phyloP scores from a whole-genome alignment of 1,284 basidiomycete genomes.

The Tremellales sp. region DNA sequence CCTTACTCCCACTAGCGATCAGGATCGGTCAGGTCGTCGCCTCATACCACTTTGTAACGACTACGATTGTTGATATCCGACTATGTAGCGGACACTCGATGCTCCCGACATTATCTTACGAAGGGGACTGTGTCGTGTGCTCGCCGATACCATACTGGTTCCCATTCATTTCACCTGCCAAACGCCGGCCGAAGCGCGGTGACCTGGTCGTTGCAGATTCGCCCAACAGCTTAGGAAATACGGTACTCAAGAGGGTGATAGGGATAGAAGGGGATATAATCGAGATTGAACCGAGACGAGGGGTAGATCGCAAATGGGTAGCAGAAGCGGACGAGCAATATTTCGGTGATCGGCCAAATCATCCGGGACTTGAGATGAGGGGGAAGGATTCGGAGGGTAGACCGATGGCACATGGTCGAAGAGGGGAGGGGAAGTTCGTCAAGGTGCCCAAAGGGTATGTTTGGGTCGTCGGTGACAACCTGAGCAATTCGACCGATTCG shows the following conservation, averaged over 20 bases:
- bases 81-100: constrained; percentile 68
- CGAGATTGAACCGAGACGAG: constrained; percentile 66
- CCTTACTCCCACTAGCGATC: constrained; percentile 17
- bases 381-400: constrained; percentile 8
- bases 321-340: constrained; percentile 10
- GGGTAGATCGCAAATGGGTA: constrained; percentile 27
- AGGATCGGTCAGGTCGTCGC: constrained; percentile 31
- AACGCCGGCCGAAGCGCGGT: constrained; percentile 57
- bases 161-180: constrained; percentile 7
- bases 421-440: constrained; percentile 59
- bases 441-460: constrained; percentile 75
- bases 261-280: constrained; percentile 86
- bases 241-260: constrained; percentile 86
- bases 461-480: constrained; percentile 93
- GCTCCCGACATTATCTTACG: constrained; percentile 69
- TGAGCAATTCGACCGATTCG: constrained; percentile 77
- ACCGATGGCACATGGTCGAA: constrained; percentile 39
- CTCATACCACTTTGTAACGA: constrained; percentile 33
- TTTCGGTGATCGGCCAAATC: constrained; percentile 32
- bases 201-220: constrained; percentile 76
- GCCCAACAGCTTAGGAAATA: constrained; percentile 64
- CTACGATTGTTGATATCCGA: constrained; percentile 33
- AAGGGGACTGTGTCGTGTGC: constrained; percentile 50
- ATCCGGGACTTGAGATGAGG: neutral
- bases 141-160: constrained; percentile 52